Conservation (phyloP, 2,329 filamentous ascomycete species). For the Xylaria multiplex region DNA sequence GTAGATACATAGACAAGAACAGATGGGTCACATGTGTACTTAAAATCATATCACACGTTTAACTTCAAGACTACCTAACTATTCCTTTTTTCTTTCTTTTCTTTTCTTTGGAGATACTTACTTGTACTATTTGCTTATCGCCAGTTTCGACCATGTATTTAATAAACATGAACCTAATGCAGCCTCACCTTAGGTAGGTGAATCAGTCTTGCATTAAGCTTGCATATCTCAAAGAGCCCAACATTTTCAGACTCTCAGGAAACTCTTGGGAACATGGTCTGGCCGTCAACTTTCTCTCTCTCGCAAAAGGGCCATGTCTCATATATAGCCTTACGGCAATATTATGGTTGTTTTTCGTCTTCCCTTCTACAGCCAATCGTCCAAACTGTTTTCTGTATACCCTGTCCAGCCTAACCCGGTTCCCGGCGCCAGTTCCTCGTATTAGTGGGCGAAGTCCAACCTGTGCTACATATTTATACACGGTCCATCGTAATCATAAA, state of each 20-base stretch:
- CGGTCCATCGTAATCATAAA: background rate
- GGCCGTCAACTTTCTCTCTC: background rate
- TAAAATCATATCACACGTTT: background rate
- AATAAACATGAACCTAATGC: background rate
- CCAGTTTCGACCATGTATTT: background rate
- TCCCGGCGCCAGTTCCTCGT: conserved; percentile 10
- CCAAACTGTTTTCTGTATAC: conserved; percentile 12
- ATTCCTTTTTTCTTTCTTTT: background rate
- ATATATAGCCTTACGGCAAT: background rate
- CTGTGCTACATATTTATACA: conserved; percentile 9
- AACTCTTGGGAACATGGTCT: background rate
- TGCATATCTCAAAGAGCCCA: background rate
- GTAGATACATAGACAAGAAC: background rate
- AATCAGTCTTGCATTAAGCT: background rate
- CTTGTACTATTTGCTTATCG: background rate
- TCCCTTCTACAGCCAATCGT: background rate
- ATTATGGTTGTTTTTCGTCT: background rate
- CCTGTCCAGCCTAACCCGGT: conserved; percentile 12
- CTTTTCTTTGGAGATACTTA: background rate
- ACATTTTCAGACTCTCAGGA: background rate
- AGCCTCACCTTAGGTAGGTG: background rate
- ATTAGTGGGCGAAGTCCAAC: background rate
- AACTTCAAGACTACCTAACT: background rate
- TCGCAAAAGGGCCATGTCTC: background rate
- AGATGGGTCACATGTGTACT: background rate